Evolutionary conservation across 2,329 filamentous ascomycete species (phyloP), one percentile per base, ranked within the genome.

Genomic region (Venturia aucupariae): DNA sequence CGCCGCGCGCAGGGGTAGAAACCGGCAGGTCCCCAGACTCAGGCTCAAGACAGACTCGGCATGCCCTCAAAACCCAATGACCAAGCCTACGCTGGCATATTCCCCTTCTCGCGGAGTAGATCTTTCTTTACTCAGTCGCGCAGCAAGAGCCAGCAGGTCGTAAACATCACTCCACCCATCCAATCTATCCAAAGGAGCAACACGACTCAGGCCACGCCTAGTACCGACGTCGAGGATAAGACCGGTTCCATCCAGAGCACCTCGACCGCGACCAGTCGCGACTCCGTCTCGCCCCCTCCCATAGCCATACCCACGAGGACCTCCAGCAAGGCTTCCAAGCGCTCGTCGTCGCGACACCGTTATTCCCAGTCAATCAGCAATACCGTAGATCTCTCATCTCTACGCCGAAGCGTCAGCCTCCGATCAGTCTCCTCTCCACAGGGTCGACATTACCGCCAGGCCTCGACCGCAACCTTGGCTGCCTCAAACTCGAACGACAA

Each of bases 341-440:
- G 41, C 42, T 27, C 41, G 11, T 51, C 61, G n/a, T 51, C 61
- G 32, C 32, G 27, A 35, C 63, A 61, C 22, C 35, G 54, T n/a
- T 57, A 61, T 42, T 61, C 63, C 3, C 38, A 64, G 10, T 48
- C 63, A 8, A 54, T 62, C 10, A 22, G 51, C 32, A 60, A 38
- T 46, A 54, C 27, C 57, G 39, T 64, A 19, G 60, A 65, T 57
- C 35, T 65, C 38, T 13, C 41, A 4, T 64, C 38, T n/a, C 35
- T 65, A 17, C 64, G 64, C 27, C 64, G 64, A 6, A 48, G 38
- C 30, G 55, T 60, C 48, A 63, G 59, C 41, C 60, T 65, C 27
- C 64, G 64, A 17, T 65, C 64, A 22, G 54, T 64, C 8, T 30
- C 75, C 65, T 78, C 75, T n/a, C 71, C 79, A 35, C 75, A 76